Evolutionary conservation across 352 stramenopile genomes (phyloP), one percentile per base, ranked within the genome.

Genomic region (Phytophthora europaea): DNA sequence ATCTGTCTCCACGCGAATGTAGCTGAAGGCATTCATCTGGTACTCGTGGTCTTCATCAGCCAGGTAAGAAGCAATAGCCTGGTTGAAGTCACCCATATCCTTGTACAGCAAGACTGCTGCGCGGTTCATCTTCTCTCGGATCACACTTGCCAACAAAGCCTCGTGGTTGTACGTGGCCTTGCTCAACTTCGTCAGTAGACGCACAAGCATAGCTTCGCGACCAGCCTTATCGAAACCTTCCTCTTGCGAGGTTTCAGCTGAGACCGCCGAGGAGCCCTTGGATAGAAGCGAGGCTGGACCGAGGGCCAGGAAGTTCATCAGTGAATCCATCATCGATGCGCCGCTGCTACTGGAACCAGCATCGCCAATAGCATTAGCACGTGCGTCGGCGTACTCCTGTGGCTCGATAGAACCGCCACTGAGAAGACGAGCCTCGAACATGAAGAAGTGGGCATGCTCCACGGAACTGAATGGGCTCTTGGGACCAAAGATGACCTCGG

Each of bases 371-470:
- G 84, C 83, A 28, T 87, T 56, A 12, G 78, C 82, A 68, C 87
- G 87, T 2, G 87, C 84, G 63, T 92, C 87, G 1, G 89, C 90
- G 57, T 97, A 97, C 60, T 94, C 82, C 40, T 95, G 87, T 2
- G 88, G 81, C 58, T 96, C 90, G 47, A 96, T 96, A 4, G 85
- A 89, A 2, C 85, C 90, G 20, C 88, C 84, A 82, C 90, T 97
- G 20, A 97, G 76, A 62, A 96, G 61, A n/a, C 89, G 85, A 36
- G 90, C 90, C 63, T 97, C 90, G 61, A 97, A 97, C 90, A 97
- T 97, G 62, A 94, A 97, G 77, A 96, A 97, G 55, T 95, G 88
- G 28, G 89, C 89, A 65, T 96, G 86, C 65, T 96, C 90, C 8
- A 94, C 83, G 13, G 88, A 93, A 65, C 85, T 93, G 61, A 96